phyloP scores from a whole-genome alignment of 768 basidiomycete species.

The Gautieria morchelliformis region DNA sequence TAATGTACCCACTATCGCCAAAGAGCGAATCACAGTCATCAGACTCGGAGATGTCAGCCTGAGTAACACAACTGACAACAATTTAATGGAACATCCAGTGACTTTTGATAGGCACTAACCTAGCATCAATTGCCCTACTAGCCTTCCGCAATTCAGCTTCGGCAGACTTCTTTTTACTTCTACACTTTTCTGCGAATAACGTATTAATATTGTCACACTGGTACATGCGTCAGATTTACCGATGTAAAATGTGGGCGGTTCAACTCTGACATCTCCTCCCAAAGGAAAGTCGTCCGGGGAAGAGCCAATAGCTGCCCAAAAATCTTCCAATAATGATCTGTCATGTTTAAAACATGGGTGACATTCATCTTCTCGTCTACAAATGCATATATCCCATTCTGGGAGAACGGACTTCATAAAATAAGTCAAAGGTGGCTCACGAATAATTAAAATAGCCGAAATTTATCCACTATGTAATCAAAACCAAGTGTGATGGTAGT shows the following conservation, averaged over 20 bases:
- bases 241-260: background rate
- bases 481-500: background rate
- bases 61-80: too few relatives aligned
- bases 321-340: background rate
- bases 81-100: too few relatives aligned
- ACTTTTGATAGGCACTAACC: too few relatives aligned
- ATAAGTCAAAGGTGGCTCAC: background rate
- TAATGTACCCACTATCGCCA: background rate
- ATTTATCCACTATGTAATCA: background rate
- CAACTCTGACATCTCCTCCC: background rate
- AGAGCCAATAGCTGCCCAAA: background rate
- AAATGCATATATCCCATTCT: background rate
- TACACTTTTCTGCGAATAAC: too few relatives aligned
- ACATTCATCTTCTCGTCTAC: background rate
- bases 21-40: background rate
- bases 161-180: too few relatives aligned
- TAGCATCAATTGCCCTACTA: too few relatives aligned
- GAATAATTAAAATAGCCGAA: background rate
- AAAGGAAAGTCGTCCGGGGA: background rate
- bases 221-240: background rate
- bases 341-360: background rate
- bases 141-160: too few relatives aligned
- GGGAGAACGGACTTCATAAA: background rate
- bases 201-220: background rate
- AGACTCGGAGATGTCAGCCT: background rate